Percentiles rank a stretch among this genome's conserved stretches.
These are phyloP conservation scores for Zymoseptoria pseudotritici DNA, from an alignment of 2,329 filamentous ascomycete species.

Conservation along the genomic window DNA sequence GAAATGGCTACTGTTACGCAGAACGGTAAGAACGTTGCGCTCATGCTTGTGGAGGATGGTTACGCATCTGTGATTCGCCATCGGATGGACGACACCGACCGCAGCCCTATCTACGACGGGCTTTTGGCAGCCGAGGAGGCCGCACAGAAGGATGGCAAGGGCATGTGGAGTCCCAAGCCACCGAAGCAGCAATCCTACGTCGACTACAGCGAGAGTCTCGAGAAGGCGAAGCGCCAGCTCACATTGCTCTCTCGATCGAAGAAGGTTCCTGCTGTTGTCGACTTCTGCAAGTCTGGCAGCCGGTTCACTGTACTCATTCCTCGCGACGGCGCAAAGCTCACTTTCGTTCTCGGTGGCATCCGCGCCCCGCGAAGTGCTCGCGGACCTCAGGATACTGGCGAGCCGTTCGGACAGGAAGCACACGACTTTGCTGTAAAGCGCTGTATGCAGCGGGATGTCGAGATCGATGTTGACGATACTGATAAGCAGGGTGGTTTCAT, in stretches of 20 bases:
- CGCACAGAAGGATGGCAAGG: slow-evolving; percentile 81
- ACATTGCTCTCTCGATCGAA: slow-evolving; percentile 82
- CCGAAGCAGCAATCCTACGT: slow-evolving; percentile 74
- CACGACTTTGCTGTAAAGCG: slow-evolving; percentile 83
- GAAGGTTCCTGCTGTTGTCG: slow-evolving; percentile 85
- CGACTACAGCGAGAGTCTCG: slow-evolving; percentile 84
- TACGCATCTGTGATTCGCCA: slow-evolving; percentile 93
- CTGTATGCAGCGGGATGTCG: slow-evolving; percentile 88
- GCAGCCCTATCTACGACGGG: slow-evolving; percentile 89
- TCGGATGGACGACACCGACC: slow-evolving; percentile 86
- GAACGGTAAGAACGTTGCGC: slow-evolving; percentile 78
- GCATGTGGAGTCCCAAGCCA: slow-evolving; percentile 89
- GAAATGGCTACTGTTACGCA: slow-evolving; percentile 85
- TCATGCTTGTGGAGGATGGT: slow-evolving; percentile 81
- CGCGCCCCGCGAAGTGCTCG: slow-evolving; percentile 82
- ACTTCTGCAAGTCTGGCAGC: slow-evolving; percentile 96
- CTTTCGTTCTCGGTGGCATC: slow-evolving; percentile 88
- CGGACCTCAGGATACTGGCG: slow-evolving; percentile 69
- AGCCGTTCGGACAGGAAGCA: slow-evolving; percentile 92
- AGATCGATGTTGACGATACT: slow-evolving; percentile 88
- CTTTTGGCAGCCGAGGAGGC: slow-evolving; percentile 69
- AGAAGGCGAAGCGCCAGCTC: slow-evolving; percentile 93
- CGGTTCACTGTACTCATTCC: slow-evolving; percentile 89
- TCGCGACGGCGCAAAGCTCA: slow-evolving; percentile 88
- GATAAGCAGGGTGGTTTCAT: slow-evolving; percentile 98